Conservation (phyloP, 768 basidiomycete species). For the Paxillus involutus region DNA sequence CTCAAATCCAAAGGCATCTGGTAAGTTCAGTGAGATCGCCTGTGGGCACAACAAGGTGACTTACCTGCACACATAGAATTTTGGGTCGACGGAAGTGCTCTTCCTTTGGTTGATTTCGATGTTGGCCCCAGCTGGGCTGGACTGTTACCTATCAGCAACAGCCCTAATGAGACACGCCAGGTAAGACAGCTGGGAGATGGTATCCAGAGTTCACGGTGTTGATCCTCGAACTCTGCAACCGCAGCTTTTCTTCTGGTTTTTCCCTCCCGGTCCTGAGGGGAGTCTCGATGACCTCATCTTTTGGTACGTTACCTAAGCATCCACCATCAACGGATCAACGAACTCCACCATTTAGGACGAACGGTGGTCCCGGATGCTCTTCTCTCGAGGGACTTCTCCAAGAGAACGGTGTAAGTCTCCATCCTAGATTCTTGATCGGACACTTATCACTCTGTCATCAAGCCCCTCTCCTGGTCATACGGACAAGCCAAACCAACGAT, state of each 20-base stretch:
- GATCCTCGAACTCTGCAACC: neutral
- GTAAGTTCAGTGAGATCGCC: conserved; percentile 30
- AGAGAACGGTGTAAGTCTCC: conserved; percentile 64
- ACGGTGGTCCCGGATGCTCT: conserved; percentile 80
- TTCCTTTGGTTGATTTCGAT: conserved; percentile 72
- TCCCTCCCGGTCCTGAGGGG: conserved; percentile 74
- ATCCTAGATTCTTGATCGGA: conserved; percentile 16
- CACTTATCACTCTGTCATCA: neutral
- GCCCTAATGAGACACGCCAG: conserved; percentile 64
- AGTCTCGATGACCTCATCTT: conserved; percentile 73
- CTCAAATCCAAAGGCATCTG: conserved; percentile 60
- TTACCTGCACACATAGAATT: conserved; percentile 46
- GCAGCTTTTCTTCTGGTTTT: conserved; percentile 84
- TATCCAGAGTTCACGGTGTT: no score
- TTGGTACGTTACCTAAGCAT: conserved; percentile 44
- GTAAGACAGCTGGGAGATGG: conserved; percentile 27
- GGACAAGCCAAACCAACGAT: conserved; percentile 64
- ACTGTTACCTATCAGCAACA: conserved; percentile 64
- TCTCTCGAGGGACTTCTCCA: conserved; percentile 70
- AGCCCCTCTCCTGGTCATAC: conserved; percentile 68
- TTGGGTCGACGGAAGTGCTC: conserved; percentile 62
- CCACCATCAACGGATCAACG: neutral
- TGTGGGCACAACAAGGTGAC: neutral
- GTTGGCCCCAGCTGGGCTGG: conserved; percentile 78
- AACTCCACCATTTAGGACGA: conserved; percentile 53